Base-by-base conservation (phyloP, 2,329 filamentous ascomycete species). In the Chrysoporthe deuterocubensis region DNA sequence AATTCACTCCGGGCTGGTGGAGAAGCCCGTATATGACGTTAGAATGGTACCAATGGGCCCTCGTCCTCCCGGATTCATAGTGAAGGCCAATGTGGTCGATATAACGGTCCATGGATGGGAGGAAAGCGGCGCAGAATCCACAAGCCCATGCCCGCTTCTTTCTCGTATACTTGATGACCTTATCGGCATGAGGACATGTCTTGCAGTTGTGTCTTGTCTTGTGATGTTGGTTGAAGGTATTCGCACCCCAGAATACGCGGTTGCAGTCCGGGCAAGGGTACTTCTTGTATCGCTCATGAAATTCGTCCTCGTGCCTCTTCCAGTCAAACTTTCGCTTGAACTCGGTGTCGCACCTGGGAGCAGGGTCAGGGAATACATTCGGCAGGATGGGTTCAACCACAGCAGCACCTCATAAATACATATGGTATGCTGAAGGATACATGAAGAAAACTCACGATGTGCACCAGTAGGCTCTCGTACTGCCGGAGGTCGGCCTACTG, bases 251-350 rank as follows among this genome's bases (percentile, higher is more conserved):
- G 77, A 90, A 90, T 74, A 87, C 88, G 73, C 89, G 86, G 76
- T 90, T 89, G 78, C 89, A 91, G 71, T 89, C 88, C 6, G 88
- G 88, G 73, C 88, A 90, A 14, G 88, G 87, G 76, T 89, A 90
- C 74, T 89, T 90, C 71, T 88, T 86, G 80, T 87, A 87, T 65
- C 89, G 86, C 80, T 90, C 88, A 77, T 90, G 88, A 73, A 90
- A 90, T 76, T 90, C 88, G 72, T 90, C 88, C 75, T 91, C 88
- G 76, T 91, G 89, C 43, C 87, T 84, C 76, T 90, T 90, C 89
- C 86, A 91, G 76, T 90, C 88, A 71, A 89, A 89, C 75, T 90
- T 90, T 71, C 87, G 84, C 79, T 89, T 88, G 74, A 90, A 89
- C 58, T 87, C 88, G 61, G 89, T 89, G 75, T 90, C 87, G 62